Percentiles rank a stretch among this genome's conserved stretches.
phyloP scores from a whole-genome alignment of 495 filamentous ascomycete genomes.

The Aspergillus indologenus region DNA sequence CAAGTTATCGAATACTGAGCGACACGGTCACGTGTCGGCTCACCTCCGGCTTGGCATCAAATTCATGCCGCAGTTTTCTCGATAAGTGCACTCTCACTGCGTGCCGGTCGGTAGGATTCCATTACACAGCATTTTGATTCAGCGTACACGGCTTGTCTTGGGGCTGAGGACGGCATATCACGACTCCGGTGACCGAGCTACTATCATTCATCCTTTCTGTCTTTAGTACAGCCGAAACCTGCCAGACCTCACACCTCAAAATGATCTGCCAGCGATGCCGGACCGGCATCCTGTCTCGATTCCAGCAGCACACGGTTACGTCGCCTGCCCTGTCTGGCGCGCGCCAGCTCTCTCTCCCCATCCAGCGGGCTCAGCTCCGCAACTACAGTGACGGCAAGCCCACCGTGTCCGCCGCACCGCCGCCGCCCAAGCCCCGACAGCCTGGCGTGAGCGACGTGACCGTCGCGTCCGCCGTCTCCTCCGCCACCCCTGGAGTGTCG shows the following conservation, averaged over 20 bases:
- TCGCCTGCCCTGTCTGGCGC: slow-evolving; percentile 30
- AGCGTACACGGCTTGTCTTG: neutral
- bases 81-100: slow-evolving; percentile 12
- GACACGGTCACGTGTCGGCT: slow-evolving; percentile 27
- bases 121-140: slow-evolving; percentile 4
- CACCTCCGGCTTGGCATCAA: slow-evolving; percentile 43
- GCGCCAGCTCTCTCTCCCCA: slow-evolving; percentile 23
- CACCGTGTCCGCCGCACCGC: slow-evolving; percentile 47
- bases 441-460: slow-evolving; percentile 36
- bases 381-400: slow-evolving; percentile 41
- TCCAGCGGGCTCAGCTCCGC: slow-evolving; percentile 36
- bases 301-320: slow-evolving; percentile 31
- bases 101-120: slow-evolving; percentile 14
- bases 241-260: slow-evolving; percentile 8
- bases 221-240: neutral
- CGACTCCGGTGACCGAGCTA: neutral
- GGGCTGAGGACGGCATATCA: neutral
- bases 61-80: slow-evolving; percentile 45
- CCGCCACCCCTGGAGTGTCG: slow-evolving; percentile 44
- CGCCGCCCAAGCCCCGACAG: slow-evolving; percentile 50
- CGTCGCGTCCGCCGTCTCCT: slow-evolving; percentile 42
- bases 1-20: neutral
- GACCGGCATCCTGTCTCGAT: slow-evolving; percentile 39
- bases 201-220: neutral
- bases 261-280: slow-evolving; percentile 53